Evolutionary conservation across 1,284 basidiomycete species (phyloP).

Genomic region (Moesziomyces antarcticus): DNA sequence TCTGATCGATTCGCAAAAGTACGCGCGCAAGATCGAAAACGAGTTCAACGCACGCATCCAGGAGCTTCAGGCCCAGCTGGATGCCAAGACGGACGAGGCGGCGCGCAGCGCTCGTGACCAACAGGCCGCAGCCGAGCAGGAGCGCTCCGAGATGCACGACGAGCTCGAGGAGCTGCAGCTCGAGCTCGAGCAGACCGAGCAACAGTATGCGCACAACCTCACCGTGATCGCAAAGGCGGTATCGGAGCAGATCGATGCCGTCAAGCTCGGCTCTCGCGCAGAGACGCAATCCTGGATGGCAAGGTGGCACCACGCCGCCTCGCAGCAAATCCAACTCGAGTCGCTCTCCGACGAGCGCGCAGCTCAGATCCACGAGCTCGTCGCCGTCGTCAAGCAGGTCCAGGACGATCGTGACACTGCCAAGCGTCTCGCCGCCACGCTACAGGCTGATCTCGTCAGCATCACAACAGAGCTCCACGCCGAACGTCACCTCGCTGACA

Average conservation of each 20-base stretch:
- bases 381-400: slow-evolving; percentile 42
- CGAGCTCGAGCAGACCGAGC: slow-evolving; percentile 22
- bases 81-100: slow-evolving; percentile 10
- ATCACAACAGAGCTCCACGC: slow-evolving; percentile 26
- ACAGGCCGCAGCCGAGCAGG: slow-evolving; percentile 9
- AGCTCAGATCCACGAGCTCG: slow-evolving; percentile 39
- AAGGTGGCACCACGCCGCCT: slow-evolving; percentile 21
- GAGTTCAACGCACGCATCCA: slow-evolving; percentile 27
- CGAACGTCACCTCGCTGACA: slow-evolving; percentile 20
- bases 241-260: slow-evolving; percentile 6
- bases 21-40: slow-evolving; percentile 33
- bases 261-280: slow-evolving; percentile 7
- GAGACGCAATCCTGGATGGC: slow-evolving; percentile 5
- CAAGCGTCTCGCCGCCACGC: slow-evolving; percentile 18
- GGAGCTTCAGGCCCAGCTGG: slow-evolving; percentile 14
- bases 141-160: slow-evolving; percentile 6
- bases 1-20: slow-evolving; percentile 40
- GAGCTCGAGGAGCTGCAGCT: slow-evolving; percentile 18
- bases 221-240: slow-evolving; percentile 34
- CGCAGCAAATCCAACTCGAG: slow-evolving; percentile 16
- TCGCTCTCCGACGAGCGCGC: slow-evolving; percentile 25
- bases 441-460: slow-evolving; percentile 23
- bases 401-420: slow-evolving; percentile 42
- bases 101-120: slow-evolving; percentile 4
- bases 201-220: slow-evolving; percentile 30